Base-by-base conservation (phyloP, 768 basidiomycete genomes). In the Boletus rufocinnamomeus region DNA sequence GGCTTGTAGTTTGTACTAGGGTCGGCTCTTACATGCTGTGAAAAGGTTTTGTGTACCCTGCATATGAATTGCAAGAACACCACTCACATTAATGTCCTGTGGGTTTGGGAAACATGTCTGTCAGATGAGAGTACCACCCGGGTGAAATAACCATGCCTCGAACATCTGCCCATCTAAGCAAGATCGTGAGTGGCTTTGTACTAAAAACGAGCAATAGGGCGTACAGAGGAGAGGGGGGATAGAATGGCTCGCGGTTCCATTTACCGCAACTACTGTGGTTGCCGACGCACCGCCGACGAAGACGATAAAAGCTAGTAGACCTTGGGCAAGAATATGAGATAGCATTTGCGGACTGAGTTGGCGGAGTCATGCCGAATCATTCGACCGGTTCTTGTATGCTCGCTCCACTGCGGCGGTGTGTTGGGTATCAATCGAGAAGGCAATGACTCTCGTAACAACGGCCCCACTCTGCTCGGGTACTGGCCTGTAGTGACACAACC, bases 11-110 rank as follows among this genome's bases (percentile, higher is more conserved):
- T 47, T 6, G 7, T n/a, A 30, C 16, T 4, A 46, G 4, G 6
- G 17, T 38, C 16, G 30, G 49, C 27, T 62, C 73, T 66, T 68
- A 77, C 77, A 64, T 75, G 71, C 75, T 78, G 63, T 38, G 45
- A 21, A 37, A 57, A 19, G 1, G 6, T 19, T 52, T 53, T 43
- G 25, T 4, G 7, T 21, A 8, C 13, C n/a, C 3, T 30, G 30
- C 48, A 8, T 21, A 32, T 5, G 13, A 9, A 21, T 13, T 19
- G n/a, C 2, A 21, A 9, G 14, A 4, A 13, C 2, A 14, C 6
- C 19, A 49, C 82, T 72, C 63, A 85, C 84, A 63, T 80, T 84
- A 50, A 85, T 85, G 64, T 86, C 85, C 82, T 85, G 59, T 23
- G 23, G 32, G 48, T 27, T 30, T n/a, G 46, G 25, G 50, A 46